Evolutionary conservation across 1,139 yeast genomes (phyloP), one percentile per base, ranked within the genome.

Genomic region (Lipomyces yarrowii): DNA sequence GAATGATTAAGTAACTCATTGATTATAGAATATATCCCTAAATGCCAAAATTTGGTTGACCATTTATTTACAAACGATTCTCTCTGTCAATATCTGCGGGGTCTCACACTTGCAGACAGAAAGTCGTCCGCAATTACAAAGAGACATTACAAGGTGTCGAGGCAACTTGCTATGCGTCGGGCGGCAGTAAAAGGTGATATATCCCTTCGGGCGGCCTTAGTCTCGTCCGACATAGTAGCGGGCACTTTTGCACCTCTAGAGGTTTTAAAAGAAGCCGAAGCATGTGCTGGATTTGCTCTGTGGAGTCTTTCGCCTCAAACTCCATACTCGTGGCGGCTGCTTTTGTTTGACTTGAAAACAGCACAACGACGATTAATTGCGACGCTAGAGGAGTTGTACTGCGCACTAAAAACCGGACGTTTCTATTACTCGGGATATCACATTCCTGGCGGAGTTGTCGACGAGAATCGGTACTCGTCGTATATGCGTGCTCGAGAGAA

Each of bases 201-300:
- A 13, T 4, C 48, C 6, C 48, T 60, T n/a, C 68, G 64, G 1
- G 62, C 68, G 3, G 61, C 57, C 23, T 18, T 53, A 7, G 18
- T 53, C 33, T 15, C 63, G 26, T 57, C 48, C 46, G 21, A 51
- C 13, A 35, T n/a, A 11, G 48, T 57, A 13, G 32, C 30, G n/a
- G 57, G 39, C 26, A 13, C 30, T 8, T 21, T 33, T 21, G 57
- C 35, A 13, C 5, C 48, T n/a, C 26, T 60, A 2, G 42, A 23
- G 33, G 23, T 33, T 21, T 4, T 35, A 3, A 32, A 51, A 21
- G 65, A 64, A 54, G 35, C 57, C 7, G 54, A 59, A n/a, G 56
- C 58, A 1, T 63, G 62, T 15, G 65, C 60, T n/a, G 68, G 68
- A 5, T 59, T 59, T 46, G 68, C 64, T 15, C 57, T 61, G 13